Conservation (phyloP, 2,329 filamentous ascomycete species). For the Aspergillus puulaauensis region DNA sequence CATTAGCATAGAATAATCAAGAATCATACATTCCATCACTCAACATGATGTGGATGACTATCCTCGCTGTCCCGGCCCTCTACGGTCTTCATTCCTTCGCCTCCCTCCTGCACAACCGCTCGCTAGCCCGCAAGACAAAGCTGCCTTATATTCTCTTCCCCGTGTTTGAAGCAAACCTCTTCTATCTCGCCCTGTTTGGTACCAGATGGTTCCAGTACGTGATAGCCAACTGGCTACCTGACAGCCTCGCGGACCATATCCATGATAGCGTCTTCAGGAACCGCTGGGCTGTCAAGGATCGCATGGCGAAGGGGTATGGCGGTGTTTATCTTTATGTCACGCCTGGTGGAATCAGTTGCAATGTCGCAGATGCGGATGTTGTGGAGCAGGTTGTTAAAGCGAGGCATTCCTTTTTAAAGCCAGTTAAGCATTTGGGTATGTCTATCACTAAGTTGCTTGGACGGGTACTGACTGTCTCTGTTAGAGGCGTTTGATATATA, state of each 20-base stretch:
- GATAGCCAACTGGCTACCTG: background rate
- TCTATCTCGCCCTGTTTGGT: background rate
- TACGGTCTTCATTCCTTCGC: background rate
- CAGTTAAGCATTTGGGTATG: slow-evolving; percentile 16
- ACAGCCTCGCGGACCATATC: background rate
- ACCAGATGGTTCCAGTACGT: background rate
- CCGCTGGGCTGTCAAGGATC: slow-evolving; percentile 18
- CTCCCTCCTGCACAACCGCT: background rate
- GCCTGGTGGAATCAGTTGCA: slow-evolving; percentile 8
- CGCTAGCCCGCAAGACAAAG: background rate
- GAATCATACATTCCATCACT: too few species aligned
- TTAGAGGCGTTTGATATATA: slow-evolving; percentile 28
- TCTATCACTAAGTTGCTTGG: background rate
- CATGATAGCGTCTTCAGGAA: background rate
- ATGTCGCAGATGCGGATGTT: slow-evolving; percentile 19
- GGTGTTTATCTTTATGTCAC: slow-evolving; percentile 15
- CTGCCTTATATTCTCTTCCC: background rate
- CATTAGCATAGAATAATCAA: too few species aligned
- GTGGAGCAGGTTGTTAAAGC: slow-evolving; percentile 16
- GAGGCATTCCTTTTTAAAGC: slow-evolving; percentile 17
- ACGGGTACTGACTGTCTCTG: background rate
- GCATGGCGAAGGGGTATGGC: slow-evolving; percentile 14
- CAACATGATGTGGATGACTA: too few species aligned
- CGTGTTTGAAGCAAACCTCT: background rate
- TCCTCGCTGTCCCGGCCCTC: background rate